Evolutionary conservation across 257 asterid species (phyloP).

Genomic region (Solanum pinnatisectum): DNA sequence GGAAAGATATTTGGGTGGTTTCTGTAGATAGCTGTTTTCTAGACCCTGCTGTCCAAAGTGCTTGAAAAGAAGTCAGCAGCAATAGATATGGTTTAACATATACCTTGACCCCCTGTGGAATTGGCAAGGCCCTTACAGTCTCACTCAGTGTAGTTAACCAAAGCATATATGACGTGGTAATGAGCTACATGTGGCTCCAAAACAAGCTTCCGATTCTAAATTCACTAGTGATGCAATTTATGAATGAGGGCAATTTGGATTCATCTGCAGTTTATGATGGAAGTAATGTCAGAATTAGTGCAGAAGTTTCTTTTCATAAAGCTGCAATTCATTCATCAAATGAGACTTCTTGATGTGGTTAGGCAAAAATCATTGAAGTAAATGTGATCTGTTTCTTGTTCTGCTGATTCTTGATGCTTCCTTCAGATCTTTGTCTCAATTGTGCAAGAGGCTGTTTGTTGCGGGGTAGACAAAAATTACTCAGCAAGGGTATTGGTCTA

Average conservation of each 20-base stretch:
- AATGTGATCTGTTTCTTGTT: not conserved
- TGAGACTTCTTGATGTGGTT: not conserved
- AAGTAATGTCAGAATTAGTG: not conserved
- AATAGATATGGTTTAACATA: not conserved
- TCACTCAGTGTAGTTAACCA: constrained; percentile 1
- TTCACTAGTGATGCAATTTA: not conserved
- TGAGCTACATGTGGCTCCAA: not conserved
- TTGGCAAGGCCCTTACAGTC: not conserved
- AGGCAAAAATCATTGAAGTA: not conserved
- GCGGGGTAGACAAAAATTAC: not conserved
- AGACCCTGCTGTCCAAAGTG: constrained; percentile 1
- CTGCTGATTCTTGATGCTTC: not conserved
- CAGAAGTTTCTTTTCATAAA: not conserved
- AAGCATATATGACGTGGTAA: not conserved
- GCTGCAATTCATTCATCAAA: not conserved
- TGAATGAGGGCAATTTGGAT: not conserved
- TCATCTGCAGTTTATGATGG: not conserved
- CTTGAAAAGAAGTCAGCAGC: not conserved
- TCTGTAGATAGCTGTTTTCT: not conserved
- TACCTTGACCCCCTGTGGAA: not conserved
- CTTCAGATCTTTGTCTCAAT: not conserved
- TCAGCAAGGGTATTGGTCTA: not conserved
- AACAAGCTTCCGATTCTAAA: not conserved
- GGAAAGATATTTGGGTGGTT: not conserved
- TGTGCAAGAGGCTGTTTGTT: not conserved